phyloP scores from a whole-genome alignment of 176 grass and related monocot species.

The Pontederia crassipes region DNA sequence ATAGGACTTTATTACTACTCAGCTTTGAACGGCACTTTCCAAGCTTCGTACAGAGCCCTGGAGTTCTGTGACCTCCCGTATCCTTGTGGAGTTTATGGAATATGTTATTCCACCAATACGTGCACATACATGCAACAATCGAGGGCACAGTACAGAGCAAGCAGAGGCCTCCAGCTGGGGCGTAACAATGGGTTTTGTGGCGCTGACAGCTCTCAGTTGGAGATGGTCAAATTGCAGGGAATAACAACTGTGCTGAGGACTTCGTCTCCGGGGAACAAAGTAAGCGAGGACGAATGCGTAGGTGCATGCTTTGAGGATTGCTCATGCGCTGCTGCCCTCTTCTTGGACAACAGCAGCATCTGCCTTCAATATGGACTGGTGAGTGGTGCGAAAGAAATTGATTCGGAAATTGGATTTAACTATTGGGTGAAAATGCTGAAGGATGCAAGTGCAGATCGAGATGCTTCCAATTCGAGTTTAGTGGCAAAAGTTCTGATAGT shows the following conservation, averaged over 20 bases:
- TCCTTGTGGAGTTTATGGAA: neutral
- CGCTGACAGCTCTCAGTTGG: slow-evolving; percentile 1
- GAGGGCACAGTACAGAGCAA: neutral
- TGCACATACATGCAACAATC: slow-evolving; percentile 21
- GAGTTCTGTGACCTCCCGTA: neutral
- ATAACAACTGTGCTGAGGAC: slow-evolving; percentile 20
- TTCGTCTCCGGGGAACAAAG: slow-evolving; percentile 1
- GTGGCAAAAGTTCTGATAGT: slow-evolving; percentile 17
- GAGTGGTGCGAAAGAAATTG: slow-evolving; percentile 18
- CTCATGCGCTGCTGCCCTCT: slow-evolving; percentile 20
- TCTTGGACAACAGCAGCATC: slow-evolving; percentile 4
- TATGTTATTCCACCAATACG: neutral
- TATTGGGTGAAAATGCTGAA: slow-evolving; percentile 32
- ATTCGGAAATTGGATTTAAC: neutral
- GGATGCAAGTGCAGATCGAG: neutral
- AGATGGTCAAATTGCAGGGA: slow-evolving; percentile 25
- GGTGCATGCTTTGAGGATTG: slow-evolving; percentile 22
- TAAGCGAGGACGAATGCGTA: slow-evolving; percentile 20
- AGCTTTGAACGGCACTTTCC: neutral
- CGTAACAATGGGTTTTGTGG: slow-evolving; percentile 8
- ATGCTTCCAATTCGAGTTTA: neutral
- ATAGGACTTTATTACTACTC: slow-evolving; percentile 21
- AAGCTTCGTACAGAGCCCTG: neutral
- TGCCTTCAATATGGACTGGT: slow-evolving; percentile 25
- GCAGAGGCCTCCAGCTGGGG: too few species aligned